Base-by-base conservation (phyloP, 129 eudicot genomes). In the Centrapalus pauciflorus region DNA sequence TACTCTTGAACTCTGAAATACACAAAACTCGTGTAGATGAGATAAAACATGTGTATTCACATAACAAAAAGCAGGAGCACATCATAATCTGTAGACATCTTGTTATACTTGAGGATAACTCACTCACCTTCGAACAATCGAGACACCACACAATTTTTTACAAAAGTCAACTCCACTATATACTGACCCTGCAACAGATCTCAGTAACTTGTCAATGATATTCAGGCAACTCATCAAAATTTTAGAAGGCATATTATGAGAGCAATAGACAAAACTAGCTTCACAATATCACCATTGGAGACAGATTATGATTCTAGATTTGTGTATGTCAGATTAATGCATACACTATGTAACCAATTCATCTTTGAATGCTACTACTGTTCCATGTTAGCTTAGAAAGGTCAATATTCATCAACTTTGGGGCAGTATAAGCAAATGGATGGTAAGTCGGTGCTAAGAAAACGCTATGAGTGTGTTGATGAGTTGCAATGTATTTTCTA, bases 131-230 rank as follows among this genome's bases (percentile, higher is more conserved):
- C 98, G 83, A 67, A 93, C 81, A 80, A 93, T 88, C 35, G 98
- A 93, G 64, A 93, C 98, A 49, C 92, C 98, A 46, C 96, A 93
- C 35, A 93, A 76, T 77, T 93, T 93, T 84, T 93, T 93, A 90
- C 98, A 93, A 61, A 93, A 93, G 77, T 93, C 98, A 76, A 93
- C 98, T 76, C 98, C 98, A 59, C 84, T 88, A 71, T 93, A 93
- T 60, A 89, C 82, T 2, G 96, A 93, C 28, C 90, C 98, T 93
- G 91, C 71, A 79, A 59, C 33, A 61, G 63, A 29, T 37, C 5
- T 1, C 68, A 59, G n/a, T 16, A 48, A 50, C 56, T 12, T 71
- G 49, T 50, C 59, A 70, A 32, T 43, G 43, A 64, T 34, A 46
- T 32, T 46, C 48, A 61, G 24, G 59, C 56, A 64, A 57, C 25